Evolutionary conservation across 768 basidiomycete species (phyloP).

Genomic region (Leccinum incarnatum): DNA sequence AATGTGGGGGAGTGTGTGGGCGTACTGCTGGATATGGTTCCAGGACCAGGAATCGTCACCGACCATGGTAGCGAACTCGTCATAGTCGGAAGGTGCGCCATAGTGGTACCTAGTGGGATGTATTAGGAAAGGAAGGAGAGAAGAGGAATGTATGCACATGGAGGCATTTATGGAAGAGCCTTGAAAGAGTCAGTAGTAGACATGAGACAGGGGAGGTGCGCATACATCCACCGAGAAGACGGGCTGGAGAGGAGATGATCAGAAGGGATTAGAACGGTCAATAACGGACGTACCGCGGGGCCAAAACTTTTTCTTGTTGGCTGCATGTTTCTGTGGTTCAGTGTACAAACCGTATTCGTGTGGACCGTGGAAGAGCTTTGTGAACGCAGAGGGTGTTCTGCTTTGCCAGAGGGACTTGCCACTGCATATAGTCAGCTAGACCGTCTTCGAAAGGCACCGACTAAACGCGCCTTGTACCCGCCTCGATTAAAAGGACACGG

Average conservation of each 20-base stretch:
- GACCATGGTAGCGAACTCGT: conserved; percentile 57
- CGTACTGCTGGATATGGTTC: conserved; percentile 51
- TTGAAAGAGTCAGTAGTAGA: conserved; percentile 16
- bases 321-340: conserved; percentile 51
- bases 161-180: conserved; percentile 65
- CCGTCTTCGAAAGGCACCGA: background rate
- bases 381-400: conserved; percentile 45
- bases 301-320: conserved; percentile 51
- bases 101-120: conserved; percentile 44
- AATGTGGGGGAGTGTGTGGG: background rate
- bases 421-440: conserved; percentile 27
- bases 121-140: conserved; percentile 7
- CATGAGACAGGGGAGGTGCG: conserved; percentile 4
- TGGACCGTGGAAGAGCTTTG: conserved; percentile 41
- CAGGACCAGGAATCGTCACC: conserved; percentile 57
- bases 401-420: conserved; percentile 40
- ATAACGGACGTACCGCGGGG: conserved; percentile 51
- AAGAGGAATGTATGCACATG: conserved; percentile 32
- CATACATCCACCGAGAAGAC: conserved; percentile 73
- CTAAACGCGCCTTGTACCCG: conserved; percentile 44
- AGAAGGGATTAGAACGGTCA: background rate
- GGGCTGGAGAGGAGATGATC: conserved; percentile 36
- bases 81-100: conserved; percentile 65
- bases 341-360: conserved; percentile 57
- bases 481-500: conserved; percentile 40